Conservation (phyloP, 2,329 filamentous ascomycete genomes). For the Trichoderma atrobrunneum region DNA sequence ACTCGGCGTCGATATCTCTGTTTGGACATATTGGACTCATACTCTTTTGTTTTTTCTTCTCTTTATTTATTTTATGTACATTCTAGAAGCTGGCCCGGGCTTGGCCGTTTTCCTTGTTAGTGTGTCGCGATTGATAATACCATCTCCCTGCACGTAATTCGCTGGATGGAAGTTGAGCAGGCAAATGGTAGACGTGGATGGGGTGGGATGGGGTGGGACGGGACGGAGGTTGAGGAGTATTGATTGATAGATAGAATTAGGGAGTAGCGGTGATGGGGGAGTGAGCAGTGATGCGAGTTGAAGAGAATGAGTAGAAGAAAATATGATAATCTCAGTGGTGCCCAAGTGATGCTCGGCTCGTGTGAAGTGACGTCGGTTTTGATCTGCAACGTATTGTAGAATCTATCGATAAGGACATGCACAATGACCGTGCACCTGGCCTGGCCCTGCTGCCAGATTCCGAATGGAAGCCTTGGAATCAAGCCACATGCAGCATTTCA, state of each 20-base stretch:
- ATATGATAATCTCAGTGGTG: neutral
- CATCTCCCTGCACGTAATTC: conserved; percentile 35
- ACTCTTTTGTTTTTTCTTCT: conserved; percentile 27
- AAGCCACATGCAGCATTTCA: conserved; percentile 10
- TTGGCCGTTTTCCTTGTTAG: conserved; percentile 27
- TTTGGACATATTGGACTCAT: conserved; percentile 35
- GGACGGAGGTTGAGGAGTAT: neutral
- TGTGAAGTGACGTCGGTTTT: neutral
- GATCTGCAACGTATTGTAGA: neutral
- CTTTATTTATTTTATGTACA: conserved; percentile 32
- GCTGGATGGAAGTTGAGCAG: conserved; percentile 17
- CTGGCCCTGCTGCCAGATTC: neutral
- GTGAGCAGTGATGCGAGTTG: neutral
- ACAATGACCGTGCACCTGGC: neutral
- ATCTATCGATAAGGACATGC: neutral
- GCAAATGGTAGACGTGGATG: neutral
- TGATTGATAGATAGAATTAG: neutral
- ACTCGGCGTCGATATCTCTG: conserved; percentile 30
- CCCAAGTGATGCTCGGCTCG: neutral
- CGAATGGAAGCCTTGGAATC: neutral
- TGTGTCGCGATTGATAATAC: conserved; percentile 27
- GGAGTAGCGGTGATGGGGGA: neutral
- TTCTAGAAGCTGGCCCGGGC: conserved; percentile 35
- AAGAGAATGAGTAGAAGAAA: conserved; percentile 9
- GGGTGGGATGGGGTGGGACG: neutral